Evolutionary conservation across 192 early-diverging fungal species (phyloP), one percentile per base, ranked within the genome.

Genomic region (Diversispora eburnea): DNA sequence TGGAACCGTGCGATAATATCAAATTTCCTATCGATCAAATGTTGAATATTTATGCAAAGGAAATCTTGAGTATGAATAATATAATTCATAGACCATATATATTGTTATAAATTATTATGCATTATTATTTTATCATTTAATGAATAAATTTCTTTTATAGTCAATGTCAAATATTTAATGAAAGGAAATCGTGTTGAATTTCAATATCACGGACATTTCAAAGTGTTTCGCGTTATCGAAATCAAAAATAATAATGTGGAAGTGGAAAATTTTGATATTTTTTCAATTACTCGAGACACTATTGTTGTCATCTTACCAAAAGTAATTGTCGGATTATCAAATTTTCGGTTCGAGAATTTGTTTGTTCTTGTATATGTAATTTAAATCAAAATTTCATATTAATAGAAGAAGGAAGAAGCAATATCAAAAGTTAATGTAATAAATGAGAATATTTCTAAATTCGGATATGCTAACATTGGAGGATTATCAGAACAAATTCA

Each of bases 401-500:
- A 3, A 51, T 10, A 25, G 46, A 20, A 25, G 46, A 20, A 67
- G 48, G 5, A 9, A 22, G 62, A 59, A 57, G 39, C 9, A 9
- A n/a, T 13, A 5, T 15, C 17, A 9, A 76, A 49, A 47, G 59
- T 15, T 48, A 15, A 43, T 46, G 62, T 67, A 3, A 20, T 22
- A 9, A 56, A 64, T 13, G 22, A 19, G 13, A 52, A 41, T 1
- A 52, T 19, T 8, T 10, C n/a, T 15, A 54, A 52, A 46, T 13
- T 70, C 17, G 73, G 67, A 4, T 93, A 91, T 77, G 79, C 80
- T 8, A 72, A 84, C 8, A 91, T 98, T 45, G 97, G 97, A 33
- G 97, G 97, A 3, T 83, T 98, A 6, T 80, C 79, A 3, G 78
- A 84, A 22, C 88, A 96, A 74, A 84, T 97, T 8, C 80, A 72